Percentiles rank a stretch among this genome's conserved stretches.
Evolutionary conservation across 2,329 filamentous ascomycete species (phyloP).

Genomic region (Sclerotinia subarctica): DNA sequence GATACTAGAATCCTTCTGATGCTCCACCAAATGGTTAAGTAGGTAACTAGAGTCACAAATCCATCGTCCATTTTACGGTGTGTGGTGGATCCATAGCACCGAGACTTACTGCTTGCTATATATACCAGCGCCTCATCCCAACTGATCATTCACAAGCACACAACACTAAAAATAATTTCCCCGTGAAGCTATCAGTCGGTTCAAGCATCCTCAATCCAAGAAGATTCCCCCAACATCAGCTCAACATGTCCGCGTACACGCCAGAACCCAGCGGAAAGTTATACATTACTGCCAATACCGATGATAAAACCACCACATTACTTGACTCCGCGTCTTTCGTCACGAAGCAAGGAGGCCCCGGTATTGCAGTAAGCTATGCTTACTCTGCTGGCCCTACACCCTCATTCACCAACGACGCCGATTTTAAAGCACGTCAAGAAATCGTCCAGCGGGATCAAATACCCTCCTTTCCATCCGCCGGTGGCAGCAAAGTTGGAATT

Average conservation of each 20-base stretch:
- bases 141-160: not conserved
- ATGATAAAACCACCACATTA: not conserved
- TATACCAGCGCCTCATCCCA: not conserved
- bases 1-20: too few species aligned
- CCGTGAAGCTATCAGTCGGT: too few species aligned
- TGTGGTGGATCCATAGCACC: too few species aligned
- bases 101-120: not conserved
- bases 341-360: not conserved
- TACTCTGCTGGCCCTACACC: constrained; percentile 24
- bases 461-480: constrained; percentile 16
- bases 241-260: not conserved
- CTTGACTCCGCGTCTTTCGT: not conserved
- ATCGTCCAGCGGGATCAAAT: not conserved
- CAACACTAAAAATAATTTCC: not conserved
- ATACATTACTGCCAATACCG: constrained; percentile 14
- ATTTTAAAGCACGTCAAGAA: not conserved
- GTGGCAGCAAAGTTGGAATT: constrained; percentile 6
- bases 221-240: not conserved
- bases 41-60: not conserved
- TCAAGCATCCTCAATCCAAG: not conserved
- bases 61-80: not conserved
- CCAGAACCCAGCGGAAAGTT: not conserved
- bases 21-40: not conserved
- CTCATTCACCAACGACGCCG: constrained; percentile 12
- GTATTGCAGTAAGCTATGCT: constrained; percentile 17